These are phyloP conservation scores for Durotheca rogersii DNA, from an alignment of 495 filamentous ascomycete genomes.

Conservation along the genomic window DNA sequence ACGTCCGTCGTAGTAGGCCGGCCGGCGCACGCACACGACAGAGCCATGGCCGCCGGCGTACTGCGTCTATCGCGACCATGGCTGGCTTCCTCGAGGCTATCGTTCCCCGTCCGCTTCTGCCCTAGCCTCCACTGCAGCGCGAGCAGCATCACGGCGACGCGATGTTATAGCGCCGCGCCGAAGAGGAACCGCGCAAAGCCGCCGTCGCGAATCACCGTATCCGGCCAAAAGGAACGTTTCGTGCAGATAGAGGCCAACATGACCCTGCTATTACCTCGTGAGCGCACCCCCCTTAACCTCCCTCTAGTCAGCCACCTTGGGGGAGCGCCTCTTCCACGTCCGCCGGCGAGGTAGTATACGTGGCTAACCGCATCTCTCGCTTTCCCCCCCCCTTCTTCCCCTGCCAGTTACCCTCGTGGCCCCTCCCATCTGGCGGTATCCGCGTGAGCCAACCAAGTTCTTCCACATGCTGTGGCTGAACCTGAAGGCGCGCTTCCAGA, in stretches of 20 bases:
- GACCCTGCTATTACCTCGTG: slow-evolving; percentile 19
- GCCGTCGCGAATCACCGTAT: not conserved
- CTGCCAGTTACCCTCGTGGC: slow-evolving; percentile 23
- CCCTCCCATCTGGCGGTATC: slow-evolving; percentile 32
- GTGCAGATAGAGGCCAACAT: slow-evolving; percentile 4
- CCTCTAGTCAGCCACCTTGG: no score
- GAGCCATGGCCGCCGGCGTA: slow-evolving; percentile 20
- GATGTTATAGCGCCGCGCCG: slow-evolving; percentile 2
- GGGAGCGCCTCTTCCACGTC: no score
- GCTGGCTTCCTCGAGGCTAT: slow-evolving; percentile 7
- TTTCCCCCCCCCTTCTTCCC: no score
- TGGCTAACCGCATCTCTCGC: not conserved
- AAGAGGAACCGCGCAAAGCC: not conserved
- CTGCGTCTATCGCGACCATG: slow-evolving; percentile 19
- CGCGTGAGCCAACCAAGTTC: slow-evolving; percentile 25
- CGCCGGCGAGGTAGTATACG: no score
- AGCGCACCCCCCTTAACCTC: slow-evolving; percentile 12
- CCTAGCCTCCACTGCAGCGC: slow-evolving; percentile 3
- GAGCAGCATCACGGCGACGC: slow-evolving; percentile 6
- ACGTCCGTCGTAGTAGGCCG: no score
- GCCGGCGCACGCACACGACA: no score
- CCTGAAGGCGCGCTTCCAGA: slow-evolving; percentile 4
- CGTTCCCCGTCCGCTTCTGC: slow-evolving; percentile 1
- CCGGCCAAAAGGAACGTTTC: not conserved
- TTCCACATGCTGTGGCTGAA: slow-evolving; percentile 23